These are phyloP conservation scores for Fraxinus pennsylvanica DNA, from an alignment of 257 asterid genomes.

Conservation along the genomic window DNA sequence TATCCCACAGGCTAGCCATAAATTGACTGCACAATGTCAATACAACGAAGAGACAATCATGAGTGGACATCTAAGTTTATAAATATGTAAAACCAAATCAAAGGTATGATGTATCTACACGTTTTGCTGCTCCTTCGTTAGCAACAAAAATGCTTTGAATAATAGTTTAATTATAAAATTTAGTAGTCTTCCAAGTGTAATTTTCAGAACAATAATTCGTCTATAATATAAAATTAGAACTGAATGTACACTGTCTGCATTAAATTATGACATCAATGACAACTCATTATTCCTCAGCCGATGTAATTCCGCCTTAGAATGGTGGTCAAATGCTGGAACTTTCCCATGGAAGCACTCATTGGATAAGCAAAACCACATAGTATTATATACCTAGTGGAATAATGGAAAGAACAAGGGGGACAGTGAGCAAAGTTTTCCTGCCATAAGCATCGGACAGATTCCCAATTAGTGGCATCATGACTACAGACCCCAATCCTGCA, in stretches of 20 bases:
- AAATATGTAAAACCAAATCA: neutral
- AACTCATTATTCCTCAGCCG: neutral
- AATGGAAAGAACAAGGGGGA: slow-evolving; percentile 48
- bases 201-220: neutral
- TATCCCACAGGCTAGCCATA: neutral
- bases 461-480: slow-evolving; percentile 62
- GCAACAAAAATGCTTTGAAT: neutral
- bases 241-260: neutral
- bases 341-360: neutral
- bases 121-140: neutral
- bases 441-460: slow-evolving; percentile 62
- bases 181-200: neutral
- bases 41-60: neutral
- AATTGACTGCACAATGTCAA: neutral
- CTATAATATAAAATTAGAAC: neutral
- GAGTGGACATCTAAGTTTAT: neutral
- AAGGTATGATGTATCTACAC: neutral
- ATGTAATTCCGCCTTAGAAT: neutral
- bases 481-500: slow-evolving; percentile 52
- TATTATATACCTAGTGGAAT: slow-evolving; percentile 40
- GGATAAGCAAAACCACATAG: neutral
- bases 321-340: neutral
- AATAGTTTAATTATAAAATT: neutral
- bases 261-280: neutral
- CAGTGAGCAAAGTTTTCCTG: slow-evolving; percentile 46